Percentiles rank a stretch among this genome's conserved stretches.
Conservation (phyloP, 2,329 filamentous ascomycete genomes). For the Endocalyx cinctus region DNA sequence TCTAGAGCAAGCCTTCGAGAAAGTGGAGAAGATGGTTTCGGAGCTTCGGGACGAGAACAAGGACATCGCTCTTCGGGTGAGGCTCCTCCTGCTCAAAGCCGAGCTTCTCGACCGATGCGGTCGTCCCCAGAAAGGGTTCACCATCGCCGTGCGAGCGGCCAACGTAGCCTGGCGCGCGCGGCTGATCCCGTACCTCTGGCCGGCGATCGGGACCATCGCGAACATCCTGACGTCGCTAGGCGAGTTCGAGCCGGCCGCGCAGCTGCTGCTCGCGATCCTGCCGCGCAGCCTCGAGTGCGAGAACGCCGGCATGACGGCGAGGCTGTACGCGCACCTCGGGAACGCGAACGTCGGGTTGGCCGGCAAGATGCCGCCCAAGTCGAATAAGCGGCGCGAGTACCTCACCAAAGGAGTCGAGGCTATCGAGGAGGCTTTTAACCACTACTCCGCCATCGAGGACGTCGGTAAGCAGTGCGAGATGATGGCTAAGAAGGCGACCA, state of each 20-base stretch:
- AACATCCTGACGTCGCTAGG: slow-evolving; percentile 64
- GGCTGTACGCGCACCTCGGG: slow-evolving; percentile 64
- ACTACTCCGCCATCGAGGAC: slow-evolving; percentile 65
- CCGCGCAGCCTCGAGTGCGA: slow-evolving; percentile 73
- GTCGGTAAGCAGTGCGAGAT: slow-evolving; percentile 69
- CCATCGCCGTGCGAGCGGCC: slow-evolving; percentile 69
- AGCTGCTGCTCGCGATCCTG: slow-evolving; percentile 63
- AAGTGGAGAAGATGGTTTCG: slow-evolving; percentile 41
- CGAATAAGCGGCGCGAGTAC: slow-evolving; percentile 47
- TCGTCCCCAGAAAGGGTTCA: slow-evolving; percentile 70
- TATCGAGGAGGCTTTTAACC: slow-evolving; percentile 57
- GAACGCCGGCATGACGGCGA: slow-evolving; percentile 56
- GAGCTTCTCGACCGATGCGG: slow-evolving; percentile 64
- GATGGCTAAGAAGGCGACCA: slow-evolving; percentile 75
- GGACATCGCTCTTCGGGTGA: slow-evolving; percentile 61
- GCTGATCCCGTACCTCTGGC: slow-evolving; percentile 67
- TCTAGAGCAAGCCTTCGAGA: slow-evolving; percentile 41
- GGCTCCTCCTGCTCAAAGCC: slow-evolving; percentile 69
- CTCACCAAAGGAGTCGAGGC: slow-evolving; percentile 55
- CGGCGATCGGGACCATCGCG: slow-evolving; percentile 62
- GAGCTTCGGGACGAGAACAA: slow-evolving; percentile 40
- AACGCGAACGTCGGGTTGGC: slow-evolving; percentile 78
- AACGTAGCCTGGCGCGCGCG: slow-evolving; percentile 67
- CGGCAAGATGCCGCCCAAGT: slow-evolving; percentile 42
- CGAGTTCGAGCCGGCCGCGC: slow-evolving; percentile 64